These are phyloP conservation scores for Eremochloa ophiuroides DNA, from an alignment of 176 grass and related monocot genomes.

Conservation along the genomic window DNA sequence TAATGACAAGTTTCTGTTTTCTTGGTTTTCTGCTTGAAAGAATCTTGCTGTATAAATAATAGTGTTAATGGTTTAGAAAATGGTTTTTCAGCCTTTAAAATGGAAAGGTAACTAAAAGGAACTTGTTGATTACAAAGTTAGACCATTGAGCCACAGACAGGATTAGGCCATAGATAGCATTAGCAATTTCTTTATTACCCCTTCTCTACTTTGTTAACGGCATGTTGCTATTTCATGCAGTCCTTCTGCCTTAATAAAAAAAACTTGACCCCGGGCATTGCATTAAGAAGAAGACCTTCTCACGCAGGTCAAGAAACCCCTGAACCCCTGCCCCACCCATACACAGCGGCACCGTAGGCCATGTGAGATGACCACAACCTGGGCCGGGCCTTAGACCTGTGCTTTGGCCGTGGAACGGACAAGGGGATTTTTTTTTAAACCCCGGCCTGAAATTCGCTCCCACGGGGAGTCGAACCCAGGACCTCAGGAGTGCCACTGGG, in stretches of 20 bases:
- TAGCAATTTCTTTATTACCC: neutral
- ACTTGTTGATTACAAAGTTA: neutral
- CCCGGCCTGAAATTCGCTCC: too few relatives aligned
- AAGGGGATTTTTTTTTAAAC: too few relatives aligned
- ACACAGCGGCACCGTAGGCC: too few relatives aligned
- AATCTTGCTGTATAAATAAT: neutral
- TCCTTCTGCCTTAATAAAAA: neutral
- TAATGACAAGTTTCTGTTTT: conserved; percentile 5
- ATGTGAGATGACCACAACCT: too few relatives aligned
- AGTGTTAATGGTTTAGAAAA: neutral
- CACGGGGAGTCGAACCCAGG: too few relatives aligned
- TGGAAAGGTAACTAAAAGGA: neutral
- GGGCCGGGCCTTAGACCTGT: too few relatives aligned
- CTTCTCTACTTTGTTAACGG: neutral
- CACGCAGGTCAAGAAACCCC: too few relatives aligned
- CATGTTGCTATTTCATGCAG: neutral
- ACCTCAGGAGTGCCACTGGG: too few relatives aligned
- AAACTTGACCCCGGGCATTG: too few relatives aligned
- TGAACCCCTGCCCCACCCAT: too few relatives aligned
- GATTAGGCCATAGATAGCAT: neutral
- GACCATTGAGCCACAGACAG: neutral
- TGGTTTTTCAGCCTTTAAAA: conserved; percentile 2
- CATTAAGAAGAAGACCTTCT: too few relatives aligned
- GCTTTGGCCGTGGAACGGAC: too few relatives aligned
- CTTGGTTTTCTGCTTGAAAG: neutral